Evolutionary conservation across 2,329 filamentous ascomycete species (phyloP), one percentile per base, ranked within the genome.

Genomic region (Beauveria sp.): DNA sequence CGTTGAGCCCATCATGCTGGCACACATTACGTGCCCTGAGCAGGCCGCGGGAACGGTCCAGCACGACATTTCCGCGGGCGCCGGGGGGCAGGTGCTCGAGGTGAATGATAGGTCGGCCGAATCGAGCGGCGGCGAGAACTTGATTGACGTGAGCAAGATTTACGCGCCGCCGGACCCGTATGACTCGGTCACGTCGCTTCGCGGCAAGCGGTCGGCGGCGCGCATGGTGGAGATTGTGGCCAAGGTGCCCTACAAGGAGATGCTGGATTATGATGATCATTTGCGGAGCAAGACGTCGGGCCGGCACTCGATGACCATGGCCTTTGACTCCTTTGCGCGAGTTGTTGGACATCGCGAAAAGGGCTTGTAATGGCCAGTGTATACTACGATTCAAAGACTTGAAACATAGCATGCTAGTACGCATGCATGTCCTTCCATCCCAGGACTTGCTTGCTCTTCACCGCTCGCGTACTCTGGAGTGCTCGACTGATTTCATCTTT

Each of bases 1-100:
- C 45, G 88, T 98, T 76, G 95, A 99, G 71, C 95, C 95, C 1
- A 90, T 99, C 60, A 97, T 98, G 91, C 87, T 88, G 64, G 91
- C 90, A 5, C 86, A 88, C 58, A 96, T 99, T 70, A 87, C 85
- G 66, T 91, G 95, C 55, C 90, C 95, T 57, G 93, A 97, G 74
- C 81, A 83, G 6, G 87, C 85, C 7, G 87, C 96, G 1, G 92
- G 93, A 4, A 83, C 84, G 5, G 90, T 99, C 10, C 86, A 96
- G 40, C 91, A 96, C 66, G 88, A 95, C 69, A 85, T 96, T 61
- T 88, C 85, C 2, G 84, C 88, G 7, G 85, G 88, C 0, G 82
- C 89, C 0, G 87, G 89, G 58, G 86, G 89, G 0, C 84, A 90
- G 60, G 84, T 96, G 10, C 71, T 96, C 46, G 88, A 91, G 40